Percentiles rank a stretch among this genome's conserved stretches.
Evolutionary conservation across 441 rosid genomes (phyloP).

Genomic region (Brassica balearica): DNA sequence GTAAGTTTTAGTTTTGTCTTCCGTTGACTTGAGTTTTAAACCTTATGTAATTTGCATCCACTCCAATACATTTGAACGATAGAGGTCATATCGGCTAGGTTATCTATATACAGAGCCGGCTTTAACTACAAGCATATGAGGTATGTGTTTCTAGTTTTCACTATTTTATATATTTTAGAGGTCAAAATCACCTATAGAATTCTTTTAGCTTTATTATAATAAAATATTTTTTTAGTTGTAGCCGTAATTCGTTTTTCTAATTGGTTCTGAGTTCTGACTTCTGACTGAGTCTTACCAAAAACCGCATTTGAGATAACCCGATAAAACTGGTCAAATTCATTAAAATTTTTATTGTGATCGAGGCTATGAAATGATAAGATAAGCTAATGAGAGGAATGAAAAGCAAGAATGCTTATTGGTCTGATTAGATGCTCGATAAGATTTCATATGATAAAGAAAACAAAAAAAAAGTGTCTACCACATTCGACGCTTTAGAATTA

Average conservation of each 20-base stretch:
- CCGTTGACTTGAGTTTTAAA: background rate
- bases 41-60: background rate
- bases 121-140: background rate
- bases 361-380: conserved; percentile 46
- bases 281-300: too few species aligned
- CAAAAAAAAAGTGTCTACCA: conserved; percentile 14
- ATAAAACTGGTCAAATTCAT: too few species aligned
- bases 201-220: too few species aligned
- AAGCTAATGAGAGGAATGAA: conserved; percentile 51
- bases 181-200: too few species aligned
- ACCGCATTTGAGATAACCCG: too few species aligned
- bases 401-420: conserved; percentile 56
- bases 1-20: background rate
- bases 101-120: background rate
- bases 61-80: background rate
- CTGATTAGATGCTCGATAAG: conserved; percentile 37
- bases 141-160: too few species aligned
- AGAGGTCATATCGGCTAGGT: background rate
- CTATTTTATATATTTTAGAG: background rate
- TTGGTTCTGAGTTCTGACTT: too few species aligned
- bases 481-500: conserved; percentile 22
- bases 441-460: conserved; percentile 13
- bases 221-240: background rate
- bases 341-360: background rate
- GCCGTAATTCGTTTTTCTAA: too few species aligned